A percentile compares a stretch with the other conserved stretches of the same genome.
Conservation (phyloP, 768 basidiomycete genomes). For the Podaxis carcinomalis region DNA sequence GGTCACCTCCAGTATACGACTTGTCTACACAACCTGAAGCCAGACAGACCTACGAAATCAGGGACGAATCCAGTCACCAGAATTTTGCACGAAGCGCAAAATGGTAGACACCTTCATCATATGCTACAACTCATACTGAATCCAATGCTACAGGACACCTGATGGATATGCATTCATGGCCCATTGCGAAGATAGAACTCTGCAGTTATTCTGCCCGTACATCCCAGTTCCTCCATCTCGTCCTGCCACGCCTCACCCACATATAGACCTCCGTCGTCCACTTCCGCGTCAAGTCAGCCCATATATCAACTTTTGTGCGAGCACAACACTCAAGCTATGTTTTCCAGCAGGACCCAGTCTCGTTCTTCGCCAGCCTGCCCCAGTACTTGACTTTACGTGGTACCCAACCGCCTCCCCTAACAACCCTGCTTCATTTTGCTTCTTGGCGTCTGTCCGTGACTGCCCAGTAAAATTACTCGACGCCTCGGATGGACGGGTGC, state of each 20-base stretch:
- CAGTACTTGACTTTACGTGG: slow-evolving; percentile 81
- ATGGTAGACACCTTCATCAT: slow-evolving; percentile 36
- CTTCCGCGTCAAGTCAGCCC: neutral
- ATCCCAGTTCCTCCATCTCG: slow-evolving; percentile 15
- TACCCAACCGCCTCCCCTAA: slow-evolving; percentile 68
- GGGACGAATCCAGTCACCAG: slow-evolving; percentile 19
- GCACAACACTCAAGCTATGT: neutral
- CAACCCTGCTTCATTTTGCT: slow-evolving; percentile 71
- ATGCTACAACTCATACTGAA: neutral
- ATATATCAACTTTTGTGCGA: neutral
- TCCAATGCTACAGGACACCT: slow-evolving; percentile 48
- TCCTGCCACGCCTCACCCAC: neutral
- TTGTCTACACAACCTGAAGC: slow-evolving; percentile 15
- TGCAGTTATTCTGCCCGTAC: slow-evolving; percentile 53
- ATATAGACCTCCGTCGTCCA: neutral
- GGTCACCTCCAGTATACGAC: slow-evolving; percentile 28
- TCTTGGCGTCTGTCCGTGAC: slow-evolving; percentile 79
- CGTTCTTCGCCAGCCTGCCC: slow-evolving; percentile 51
- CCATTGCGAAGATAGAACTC: slow-evolving; percentile 66
- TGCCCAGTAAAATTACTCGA: slow-evolving; percentile 84
- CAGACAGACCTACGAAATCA: slow-evolving; percentile 12
- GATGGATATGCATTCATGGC: slow-evolving; percentile 69
- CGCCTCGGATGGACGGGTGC: slow-evolving; percentile 69
- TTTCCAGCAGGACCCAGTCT: slow-evolving; percentile 14
- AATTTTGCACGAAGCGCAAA: slow-evolving; percentile 50